A percentile compares a stretch with the other conserved stretches of the same genome.
These are phyloP conservation scores for Neurospora intermedia DNA, from an alignment of 495 filamentous ascomycete species.

Conservation along the genomic window DNA sequence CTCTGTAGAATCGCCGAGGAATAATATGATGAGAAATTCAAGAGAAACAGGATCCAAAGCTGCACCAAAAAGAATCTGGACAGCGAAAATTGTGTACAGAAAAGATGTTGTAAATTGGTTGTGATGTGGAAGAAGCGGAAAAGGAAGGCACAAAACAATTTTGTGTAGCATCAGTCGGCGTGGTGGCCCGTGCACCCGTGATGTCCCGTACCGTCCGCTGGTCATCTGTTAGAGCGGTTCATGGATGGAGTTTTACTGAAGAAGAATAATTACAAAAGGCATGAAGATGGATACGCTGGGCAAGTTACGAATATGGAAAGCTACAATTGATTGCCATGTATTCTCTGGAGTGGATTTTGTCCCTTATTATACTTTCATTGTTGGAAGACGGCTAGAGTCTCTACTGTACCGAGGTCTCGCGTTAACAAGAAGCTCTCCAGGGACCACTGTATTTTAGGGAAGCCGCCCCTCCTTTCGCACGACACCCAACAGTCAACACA, in stretches of 20 bases:
- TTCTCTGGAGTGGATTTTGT: background rate
- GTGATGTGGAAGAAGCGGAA: background rate
- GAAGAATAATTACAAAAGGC: background rate
- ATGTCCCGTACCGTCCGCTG: background rate
- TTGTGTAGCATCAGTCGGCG: background rate
- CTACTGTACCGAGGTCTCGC: background rate
- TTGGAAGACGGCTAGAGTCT: background rate
- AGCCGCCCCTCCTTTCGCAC: background rate
- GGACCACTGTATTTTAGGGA: background rate
- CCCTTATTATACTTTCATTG: accelerated
- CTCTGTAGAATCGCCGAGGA: background rate
- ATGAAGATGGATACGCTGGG: background rate
- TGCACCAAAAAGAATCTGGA: background rate
- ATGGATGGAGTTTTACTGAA: background rate
- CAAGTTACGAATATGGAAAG: background rate
- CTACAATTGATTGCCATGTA: background rate
- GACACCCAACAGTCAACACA: background rate
- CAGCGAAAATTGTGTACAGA: background rate
- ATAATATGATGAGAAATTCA: accelerated
- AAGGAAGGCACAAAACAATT: background rate
- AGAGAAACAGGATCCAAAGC: background rate
- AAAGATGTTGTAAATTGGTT: background rate
- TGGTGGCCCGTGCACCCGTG: background rate
- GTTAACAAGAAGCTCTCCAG: background rate
- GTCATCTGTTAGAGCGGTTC: background rate